Evolutionary conservation across 2,329 filamentous ascomycete species (phyloP).

Genomic region (Phialophora chinensis): DNA sequence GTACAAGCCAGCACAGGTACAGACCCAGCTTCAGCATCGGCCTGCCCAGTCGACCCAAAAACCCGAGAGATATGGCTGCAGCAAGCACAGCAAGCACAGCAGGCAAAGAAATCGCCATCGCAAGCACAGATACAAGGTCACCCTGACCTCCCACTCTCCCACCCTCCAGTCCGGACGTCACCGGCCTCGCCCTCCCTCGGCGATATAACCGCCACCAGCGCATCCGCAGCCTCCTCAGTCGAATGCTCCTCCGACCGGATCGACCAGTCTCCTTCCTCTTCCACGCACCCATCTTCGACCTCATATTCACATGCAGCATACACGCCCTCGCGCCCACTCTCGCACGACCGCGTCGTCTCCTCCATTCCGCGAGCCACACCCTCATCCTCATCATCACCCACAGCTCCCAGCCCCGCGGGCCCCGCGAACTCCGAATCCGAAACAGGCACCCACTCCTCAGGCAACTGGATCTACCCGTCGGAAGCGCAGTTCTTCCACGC

Average conservation of each 20-base stretch:
- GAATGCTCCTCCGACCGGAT: constrained; percentile 41
- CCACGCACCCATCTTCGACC: neutral
- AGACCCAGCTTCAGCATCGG: constrained; percentile 43
- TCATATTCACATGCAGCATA: constrained; percentile 14
- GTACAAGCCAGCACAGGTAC: constrained; percentile 41
- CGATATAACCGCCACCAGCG: constrained; percentile 32
- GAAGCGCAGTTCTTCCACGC: constrained; percentile 98
- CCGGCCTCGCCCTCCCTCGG: neutral
- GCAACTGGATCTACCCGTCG: constrained; percentile 97
- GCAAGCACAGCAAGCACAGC: constrained; percentile 47
- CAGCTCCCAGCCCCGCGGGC: too few relatives aligned
- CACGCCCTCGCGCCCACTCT: constrained; percentile 57
- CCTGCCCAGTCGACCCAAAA: constrained; percentile 89
- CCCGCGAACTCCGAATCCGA: constrained; percentile 80
- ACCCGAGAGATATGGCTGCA: constrained; percentile 83
- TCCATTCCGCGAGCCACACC: constrained; percentile 72
- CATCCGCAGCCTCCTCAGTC: constrained; percentile 36
- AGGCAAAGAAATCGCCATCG: constrained; percentile 26
- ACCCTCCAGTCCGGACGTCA: neutral
- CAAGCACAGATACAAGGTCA: neutral
- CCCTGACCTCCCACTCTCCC: neutral
- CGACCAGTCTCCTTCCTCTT: constrained; percentile 28
- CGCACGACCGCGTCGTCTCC: constrained; percentile 73
- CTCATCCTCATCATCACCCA: constrained; percentile 30
- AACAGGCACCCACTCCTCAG: constrained; percentile 71